Evolutionary conservation across 2,329 filamentous ascomycete species (phyloP), one percentile per base, ranked within the genome.

Genomic region (Chrysoporthe austroafricana): DNA sequence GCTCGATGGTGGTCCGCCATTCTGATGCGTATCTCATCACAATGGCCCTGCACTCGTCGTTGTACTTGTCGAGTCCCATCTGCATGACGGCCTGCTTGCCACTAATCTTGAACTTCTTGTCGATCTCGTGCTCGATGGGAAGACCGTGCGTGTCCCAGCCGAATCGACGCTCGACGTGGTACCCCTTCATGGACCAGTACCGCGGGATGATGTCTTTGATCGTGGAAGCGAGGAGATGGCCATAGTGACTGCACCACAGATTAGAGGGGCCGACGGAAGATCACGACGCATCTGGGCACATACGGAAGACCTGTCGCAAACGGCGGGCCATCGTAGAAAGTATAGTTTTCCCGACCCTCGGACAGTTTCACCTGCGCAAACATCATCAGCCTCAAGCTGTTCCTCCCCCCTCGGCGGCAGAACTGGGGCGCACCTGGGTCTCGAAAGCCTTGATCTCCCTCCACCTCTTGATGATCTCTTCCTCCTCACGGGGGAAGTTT

Each of bases 181-280:
- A 92, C 18, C 95, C 95, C 78, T 96, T 96, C 94, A 97, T 97
- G 63, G 94, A 94, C 93, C 94, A 97, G 80, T 97, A 98, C 73
- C 95, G 86, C 9, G 95, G 94, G 72, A 98, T 97, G 69, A 97
- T 96, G 79, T 97, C 95, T 80, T 98, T 97, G 82, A 97, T 97
- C 62, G 94, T 97, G 26, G 93, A 97, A 48, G 95, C 92, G 72
- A 97, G 85, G 64, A 97, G 82, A 80, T 97, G 93, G 70, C 86
- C 86, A 69, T 85, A 90, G 73, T 90, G 88, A 59, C 66, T 67
- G 62, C 14, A 43, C 8, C 4, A 18, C 36, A 9, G 7, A n/a
- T 67, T 62, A 70, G 66, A 64, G 52, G 6, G 8, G 32, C 14
- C 21, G 4, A 5, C 26, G 42, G 9, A 16, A 26, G 9, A 34